Evolutionary conservation across 176 grass and related monocot species (phyloP).

Genomic region (Musa beccarii): DNA sequence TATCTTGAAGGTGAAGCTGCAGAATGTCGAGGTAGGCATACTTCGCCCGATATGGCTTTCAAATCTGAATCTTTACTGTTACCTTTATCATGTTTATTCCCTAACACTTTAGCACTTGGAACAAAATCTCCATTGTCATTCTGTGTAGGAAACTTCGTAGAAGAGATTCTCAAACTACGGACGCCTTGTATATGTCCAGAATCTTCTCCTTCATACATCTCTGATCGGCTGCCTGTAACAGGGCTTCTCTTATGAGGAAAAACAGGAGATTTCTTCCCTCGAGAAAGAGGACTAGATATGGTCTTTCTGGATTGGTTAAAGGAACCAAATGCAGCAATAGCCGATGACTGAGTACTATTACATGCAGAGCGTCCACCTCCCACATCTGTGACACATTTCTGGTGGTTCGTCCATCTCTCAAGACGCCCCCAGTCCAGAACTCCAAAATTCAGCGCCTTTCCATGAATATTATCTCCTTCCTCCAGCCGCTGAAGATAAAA

Average conservation of each 20-base stretch:
- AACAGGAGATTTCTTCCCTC: slow-evolving; percentile 5
- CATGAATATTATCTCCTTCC: slow-evolving; percentile 47
- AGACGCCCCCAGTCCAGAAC: slow-evolving; percentile 90
- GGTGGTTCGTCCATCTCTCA: slow-evolving; percentile 60
- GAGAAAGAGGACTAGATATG: not conserved
- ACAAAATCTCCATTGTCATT: not conserved
- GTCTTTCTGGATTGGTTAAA: not conserved
- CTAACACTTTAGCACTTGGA: not conserved
- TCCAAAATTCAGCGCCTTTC: slow-evolving; percentile 85
- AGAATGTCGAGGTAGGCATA: not conserved
- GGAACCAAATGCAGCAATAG: not conserved
- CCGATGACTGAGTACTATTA: not conserved
- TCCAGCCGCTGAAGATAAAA: slow-evolving; percentile 59
- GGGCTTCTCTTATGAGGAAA: not conserved
- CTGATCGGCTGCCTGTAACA: not conserved
- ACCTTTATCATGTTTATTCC: not conserved
- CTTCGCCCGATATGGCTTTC: not conserved
- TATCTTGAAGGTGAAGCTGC: not conserved
- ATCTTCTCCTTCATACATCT: not conserved
- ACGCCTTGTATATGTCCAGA: not conserved
- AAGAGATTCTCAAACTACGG: not conserved
- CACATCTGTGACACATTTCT: slow-evolving; percentile 33
- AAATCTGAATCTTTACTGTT: not conserved
- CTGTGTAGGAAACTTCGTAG: not conserved
- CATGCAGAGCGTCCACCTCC: not conserved